Percentiles rank a stretch among this genome's conserved stretches.
Evolutionary conservation across 1,284 basidiomycete genomes (phyloP).

Genomic region (Sanguinoderma infundibulare): DNA sequence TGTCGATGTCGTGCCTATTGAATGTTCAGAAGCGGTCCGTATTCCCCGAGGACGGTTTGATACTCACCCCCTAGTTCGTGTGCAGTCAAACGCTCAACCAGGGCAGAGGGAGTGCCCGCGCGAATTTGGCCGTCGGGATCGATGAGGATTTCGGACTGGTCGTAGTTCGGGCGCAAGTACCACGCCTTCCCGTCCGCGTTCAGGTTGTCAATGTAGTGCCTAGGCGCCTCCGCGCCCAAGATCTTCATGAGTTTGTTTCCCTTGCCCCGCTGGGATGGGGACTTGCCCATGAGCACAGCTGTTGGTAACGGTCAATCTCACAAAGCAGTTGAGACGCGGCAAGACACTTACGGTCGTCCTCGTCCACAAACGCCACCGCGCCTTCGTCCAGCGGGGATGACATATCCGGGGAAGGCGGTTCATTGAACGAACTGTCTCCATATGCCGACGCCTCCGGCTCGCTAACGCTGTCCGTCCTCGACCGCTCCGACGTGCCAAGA

Average conservation of each 20-base stretch:
- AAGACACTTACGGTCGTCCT: slow-evolving; percentile 40
- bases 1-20: slow-evolving; percentile 77
- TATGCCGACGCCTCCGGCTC: slow-evolving; percentile 35
- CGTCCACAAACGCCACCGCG: slow-evolving; percentile 33
- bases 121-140: slow-evolving; percentile 84
- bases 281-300: slow-evolving; percentile 33
- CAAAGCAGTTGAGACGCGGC: too few species aligned
- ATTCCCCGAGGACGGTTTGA: not conserved
- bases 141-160: slow-evolving; percentile 80
- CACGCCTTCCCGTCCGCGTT: slow-evolving; percentile 74
- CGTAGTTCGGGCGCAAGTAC: slow-evolving; percentile 86
- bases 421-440: slow-evolving; percentile 29
- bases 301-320: not conserved
- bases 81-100: slow-evolving; percentile 90
- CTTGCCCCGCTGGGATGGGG: slow-evolving; percentile 40
- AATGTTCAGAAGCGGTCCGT: not conserved
- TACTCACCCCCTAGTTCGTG: slow-evolving; percentile 81
- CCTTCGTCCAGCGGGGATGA: slow-evolving; percentile 31
- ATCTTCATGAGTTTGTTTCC: slow-evolving; percentile 72
- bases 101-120: slow-evolving; percentile 85
- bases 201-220: slow-evolving; percentile 51
- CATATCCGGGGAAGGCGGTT: slow-evolving; percentile 17
- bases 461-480: slow-evolving; percentile 29
- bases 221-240: slow-evolving; percentile 73
- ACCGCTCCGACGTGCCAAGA: slow-evolving; percentile 30